phyloP scores from a whole-genome alignment of 495 filamentous ascomycete genomes.

The Podospora pseudoanserina region DNA sequence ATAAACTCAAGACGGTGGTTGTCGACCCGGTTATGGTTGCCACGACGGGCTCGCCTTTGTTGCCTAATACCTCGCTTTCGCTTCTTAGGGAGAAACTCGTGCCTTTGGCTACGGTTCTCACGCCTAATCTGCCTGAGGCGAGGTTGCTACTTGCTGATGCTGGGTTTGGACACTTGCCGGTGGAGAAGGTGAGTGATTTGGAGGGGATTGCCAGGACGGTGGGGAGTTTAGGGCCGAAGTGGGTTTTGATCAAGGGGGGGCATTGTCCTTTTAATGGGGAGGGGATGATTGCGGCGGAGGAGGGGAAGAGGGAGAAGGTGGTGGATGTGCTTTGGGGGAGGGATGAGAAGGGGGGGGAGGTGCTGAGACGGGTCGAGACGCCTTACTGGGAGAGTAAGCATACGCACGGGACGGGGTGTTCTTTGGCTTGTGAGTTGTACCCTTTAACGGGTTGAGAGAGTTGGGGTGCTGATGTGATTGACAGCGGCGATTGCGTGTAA shows the following conservation, averaged over 20 bases:
- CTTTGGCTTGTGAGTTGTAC: constrained; percentile 70
- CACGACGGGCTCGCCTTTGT: constrained; percentile 73
- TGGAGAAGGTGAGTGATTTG: constrained; percentile 56
- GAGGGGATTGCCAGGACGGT: constrained; percentile 64
- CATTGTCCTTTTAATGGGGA: constrained; percentile 76
- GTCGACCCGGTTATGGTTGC: constrained; percentile 96
- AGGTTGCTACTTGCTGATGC: constrained; percentile 62
- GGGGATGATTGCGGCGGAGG: constrained; percentile 47
- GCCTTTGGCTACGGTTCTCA: constrained; percentile 74
- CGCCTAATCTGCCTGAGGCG: constrained; percentile 91
- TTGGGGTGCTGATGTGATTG: background rate
- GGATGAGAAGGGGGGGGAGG: constrained; percentile 9
- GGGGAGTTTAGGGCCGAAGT: constrained; percentile 64
- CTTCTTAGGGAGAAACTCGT: constrained; percentile 64
- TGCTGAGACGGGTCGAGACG: constrained; percentile 56
- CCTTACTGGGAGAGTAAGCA: constrained; percentile 67
- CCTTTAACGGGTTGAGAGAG: background rate
- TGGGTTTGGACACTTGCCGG: constrained; percentile 45
- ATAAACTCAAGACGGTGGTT: constrained; percentile 61
- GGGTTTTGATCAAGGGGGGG: constrained; percentile 87
- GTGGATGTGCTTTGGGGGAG: constrained; percentile 69
- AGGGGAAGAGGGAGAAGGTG: constrained; percentile 59
- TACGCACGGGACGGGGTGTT: constrained; percentile 95
- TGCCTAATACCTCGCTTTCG: constrained; percentile 65
- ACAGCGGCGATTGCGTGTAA: constrained; percentile 84